Evolutionary conservation across 352 stramenopile species (phyloP).

Genomic region (Phytophthora kernoviae): DNA sequence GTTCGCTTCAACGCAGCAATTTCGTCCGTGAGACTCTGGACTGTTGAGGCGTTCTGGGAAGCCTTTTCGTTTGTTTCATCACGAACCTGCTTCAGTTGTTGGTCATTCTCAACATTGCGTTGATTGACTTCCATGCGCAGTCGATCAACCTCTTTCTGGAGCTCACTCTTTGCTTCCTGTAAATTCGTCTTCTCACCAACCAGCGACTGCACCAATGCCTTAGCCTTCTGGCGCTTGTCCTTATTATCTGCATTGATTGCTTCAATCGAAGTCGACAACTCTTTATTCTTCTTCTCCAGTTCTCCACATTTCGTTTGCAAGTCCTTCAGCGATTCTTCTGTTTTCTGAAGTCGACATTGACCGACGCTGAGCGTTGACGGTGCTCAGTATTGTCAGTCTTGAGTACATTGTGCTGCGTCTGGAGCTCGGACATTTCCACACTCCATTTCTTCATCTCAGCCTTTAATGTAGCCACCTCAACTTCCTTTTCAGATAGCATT

Average conservation of each 20-base stretch:
- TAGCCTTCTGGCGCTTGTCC: constrained; percentile 77
- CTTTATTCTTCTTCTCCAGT: constrained; percentile 65
- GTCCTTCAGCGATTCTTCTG: constrained; percentile 36
- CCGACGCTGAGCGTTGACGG: constrained; percentile 47
- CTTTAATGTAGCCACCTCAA: constrained; percentile 49
- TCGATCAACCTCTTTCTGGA: constrained; percentile 74
- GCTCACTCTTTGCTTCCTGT: constrained; percentile 43
- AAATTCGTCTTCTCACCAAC: constrained; percentile 69
- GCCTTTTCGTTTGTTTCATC: constrained; percentile 63
- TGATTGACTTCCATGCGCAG: constrained; percentile 80
- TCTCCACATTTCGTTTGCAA: constrained; percentile 42
- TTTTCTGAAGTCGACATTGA: constrained; percentile 55
- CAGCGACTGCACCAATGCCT: constrained; percentile 64
- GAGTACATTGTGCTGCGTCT: constrained; percentile 42
- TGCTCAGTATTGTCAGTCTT: constrained; percentile 51
- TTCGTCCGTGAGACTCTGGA: constrained; percentile 67
- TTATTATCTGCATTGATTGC: constrained; percentile 56
- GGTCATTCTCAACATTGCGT: constrained; percentile 74
- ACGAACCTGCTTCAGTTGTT: constrained; percentile 61
- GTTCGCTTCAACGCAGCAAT: constrained; percentile 61
- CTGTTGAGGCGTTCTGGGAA: constrained; percentile 39
- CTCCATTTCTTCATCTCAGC: constrained; percentile 51
- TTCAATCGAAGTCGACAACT: constrained; percentile 47
- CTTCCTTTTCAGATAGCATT: constrained; percentile 59
- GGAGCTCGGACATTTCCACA: constrained; percentile 42